These are phyloP conservation scores for Tarenaya hassleriana DNA, from an alignment of 345 rosid species.

Conservation along the genomic window DNA sequence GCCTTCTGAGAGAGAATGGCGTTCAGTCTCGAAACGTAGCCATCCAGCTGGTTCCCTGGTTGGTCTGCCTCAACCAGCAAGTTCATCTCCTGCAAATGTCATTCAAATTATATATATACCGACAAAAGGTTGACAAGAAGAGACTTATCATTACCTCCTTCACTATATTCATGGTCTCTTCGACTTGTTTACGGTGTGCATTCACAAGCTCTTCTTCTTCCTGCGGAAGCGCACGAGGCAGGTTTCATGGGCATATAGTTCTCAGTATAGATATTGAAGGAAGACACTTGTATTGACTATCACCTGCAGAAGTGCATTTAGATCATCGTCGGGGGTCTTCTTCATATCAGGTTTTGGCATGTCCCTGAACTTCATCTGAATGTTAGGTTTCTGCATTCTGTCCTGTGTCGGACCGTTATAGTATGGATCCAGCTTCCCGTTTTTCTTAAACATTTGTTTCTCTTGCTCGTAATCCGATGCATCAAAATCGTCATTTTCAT, in stretches of 20 bases:
- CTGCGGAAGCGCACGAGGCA: slow-evolving; percentile 34
- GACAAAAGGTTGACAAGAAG: slow-evolving; percentile 1
- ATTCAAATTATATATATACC: neutral
- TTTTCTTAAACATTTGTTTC: slow-evolving; percentile 62
- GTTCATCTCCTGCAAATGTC: slow-evolving; percentile 73
- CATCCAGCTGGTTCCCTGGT: slow-evolving; percentile 91
- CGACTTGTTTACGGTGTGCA: slow-evolving; percentile 92
- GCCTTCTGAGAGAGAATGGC: slow-evolving; percentile 81
- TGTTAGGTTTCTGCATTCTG: slow-evolving; percentile 46
- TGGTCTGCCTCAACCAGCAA: slow-evolving; percentile 88
- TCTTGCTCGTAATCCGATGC: slow-evolving; percentile 71
- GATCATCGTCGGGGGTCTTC: slow-evolving; percentile 64
- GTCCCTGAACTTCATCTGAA: slow-evolving; percentile 26
- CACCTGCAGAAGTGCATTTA: slow-evolving; percentile 78
- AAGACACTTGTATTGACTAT: slow-evolving; percentile 2
- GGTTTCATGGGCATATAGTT: slow-evolving; percentile 1
- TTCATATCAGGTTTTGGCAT: slow-evolving; percentile 35
- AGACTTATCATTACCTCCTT: slow-evolving; percentile 56
- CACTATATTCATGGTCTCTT: slow-evolving; percentile 92
- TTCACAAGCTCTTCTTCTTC: slow-evolving; percentile 96
- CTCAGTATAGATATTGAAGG: too few species aligned
- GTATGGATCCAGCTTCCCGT: slow-evolving; percentile 51
- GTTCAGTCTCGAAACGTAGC: slow-evolving; percentile 62
- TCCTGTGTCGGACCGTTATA: slow-evolving; percentile 41
- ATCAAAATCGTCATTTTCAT: slow-evolving; percentile 69